Conservation (phyloP, 768 basidiomycete species). For the Mycena floridula region DNA sequence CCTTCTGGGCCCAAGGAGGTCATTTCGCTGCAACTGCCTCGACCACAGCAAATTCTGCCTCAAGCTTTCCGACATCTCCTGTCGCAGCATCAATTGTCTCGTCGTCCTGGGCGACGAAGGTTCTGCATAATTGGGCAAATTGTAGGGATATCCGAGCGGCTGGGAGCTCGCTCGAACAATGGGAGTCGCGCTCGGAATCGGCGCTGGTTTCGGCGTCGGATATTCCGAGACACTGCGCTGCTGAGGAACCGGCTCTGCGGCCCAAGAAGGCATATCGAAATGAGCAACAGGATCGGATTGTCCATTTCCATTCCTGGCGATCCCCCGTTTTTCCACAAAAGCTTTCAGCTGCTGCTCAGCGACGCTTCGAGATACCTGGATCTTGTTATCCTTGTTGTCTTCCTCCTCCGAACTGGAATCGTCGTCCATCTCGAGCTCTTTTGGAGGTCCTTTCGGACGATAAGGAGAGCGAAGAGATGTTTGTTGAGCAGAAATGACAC, state of each 20-base stretch:
- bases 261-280: constrained; percentile 4
- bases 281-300: constrained; percentile 1
- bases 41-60: constrained; percentile 61
- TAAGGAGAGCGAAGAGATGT: constrained; percentile 22
- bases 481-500: neutral
- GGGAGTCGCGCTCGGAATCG: constrained; percentile 1
- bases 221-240: constrained; percentile 8
- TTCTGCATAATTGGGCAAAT: constrained; percentile 49
- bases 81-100: constrained; percentile 57
- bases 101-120: constrained; percentile 64
- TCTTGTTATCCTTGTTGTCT: constrained; percentile 33
- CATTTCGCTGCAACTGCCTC: constrained; percentile 32
- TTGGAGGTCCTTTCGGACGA: constrained; percentile 59
- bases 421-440: constrained; percentile 64
- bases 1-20: constrained; percentile 7
- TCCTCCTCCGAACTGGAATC: constrained; percentile 45
- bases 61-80: constrained; percentile 62
- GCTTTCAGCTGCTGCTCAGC: constrained; percentile 64
- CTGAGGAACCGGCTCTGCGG: constrained; percentile 1
- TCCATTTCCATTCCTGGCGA: constrained; percentile 15
- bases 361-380: constrained; percentile 56
- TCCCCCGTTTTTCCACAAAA: constrained; percentile 42
- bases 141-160: constrained; percentile 48
- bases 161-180: neutral
- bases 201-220: constrained; percentile 1